A percentile compares a stretch with the other conserved stretches of the same genome.
phyloP scores from a whole-genome alignment of 306 rosid species.

The Rosa rugosa region DNA sequence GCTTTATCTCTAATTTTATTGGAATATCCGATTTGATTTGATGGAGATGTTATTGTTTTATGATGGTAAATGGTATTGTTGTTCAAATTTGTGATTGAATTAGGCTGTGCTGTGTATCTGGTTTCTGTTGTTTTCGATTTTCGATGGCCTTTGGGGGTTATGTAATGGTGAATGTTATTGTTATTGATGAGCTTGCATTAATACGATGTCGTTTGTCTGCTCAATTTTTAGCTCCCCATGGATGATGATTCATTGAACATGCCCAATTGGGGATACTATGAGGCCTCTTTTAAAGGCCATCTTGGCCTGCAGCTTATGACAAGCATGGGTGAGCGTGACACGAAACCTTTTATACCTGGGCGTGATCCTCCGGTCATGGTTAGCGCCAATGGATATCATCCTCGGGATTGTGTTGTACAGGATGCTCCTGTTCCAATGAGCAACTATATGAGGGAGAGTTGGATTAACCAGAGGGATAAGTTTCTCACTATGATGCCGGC shows the following conservation, averaged over 20 bases:
- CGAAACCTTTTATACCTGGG: slow-evolving; percentile 64
- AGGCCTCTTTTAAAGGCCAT: slow-evolving; percentile 79
- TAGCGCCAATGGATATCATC: slow-evolving; percentile 61
- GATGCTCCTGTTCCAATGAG: slow-evolving; percentile 53
- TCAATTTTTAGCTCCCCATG: slow-evolving; percentile 65
- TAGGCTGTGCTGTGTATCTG: neutral
- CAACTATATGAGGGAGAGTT: slow-evolving; percentile 72
- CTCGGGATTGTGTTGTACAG: slow-evolving; percentile 61
- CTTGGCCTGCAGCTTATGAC: slow-evolving; percentile 96
- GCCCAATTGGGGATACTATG: slow-evolving; percentile 96
- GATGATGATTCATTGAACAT: slow-evolving; percentile 91
- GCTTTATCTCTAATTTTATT: neutral
- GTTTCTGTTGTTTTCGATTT: neutral
- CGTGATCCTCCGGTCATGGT: slow-evolving; percentile 64
- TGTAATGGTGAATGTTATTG: neutral
- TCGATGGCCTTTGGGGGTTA: slow-evolving; percentile 6
- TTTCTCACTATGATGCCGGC: slow-evolving; percentile 62
- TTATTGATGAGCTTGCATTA: slow-evolving; percentile 18
- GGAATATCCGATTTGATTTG: slow-evolving; percentile 17
- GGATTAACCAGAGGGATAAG: slow-evolving; percentile 76
- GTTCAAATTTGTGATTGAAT: neutral
- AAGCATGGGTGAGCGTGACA: slow-evolving; percentile 71
- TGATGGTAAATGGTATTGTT: neutral
- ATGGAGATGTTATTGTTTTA: neutral
- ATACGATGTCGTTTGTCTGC: slow-evolving; percentile 24